These are phyloP conservation scores for Phalaenopsis aphrodite DNA, from an alignment of 106 monocot genomes.

Conservation along the genomic window DNA sequence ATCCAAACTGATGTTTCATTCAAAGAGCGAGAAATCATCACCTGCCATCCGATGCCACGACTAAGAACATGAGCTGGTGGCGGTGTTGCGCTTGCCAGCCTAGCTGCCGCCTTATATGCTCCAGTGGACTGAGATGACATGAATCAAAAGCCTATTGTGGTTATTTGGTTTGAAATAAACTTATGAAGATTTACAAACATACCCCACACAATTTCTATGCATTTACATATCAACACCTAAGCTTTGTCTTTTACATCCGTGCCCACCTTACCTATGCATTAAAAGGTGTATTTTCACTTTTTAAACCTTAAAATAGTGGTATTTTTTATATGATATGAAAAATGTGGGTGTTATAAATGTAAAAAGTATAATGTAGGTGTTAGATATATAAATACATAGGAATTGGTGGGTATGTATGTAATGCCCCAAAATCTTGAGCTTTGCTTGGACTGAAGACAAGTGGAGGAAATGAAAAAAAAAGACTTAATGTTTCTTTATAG, in stretches of 20 bases:
- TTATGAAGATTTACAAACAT: neutral
- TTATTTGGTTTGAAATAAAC: neutral
- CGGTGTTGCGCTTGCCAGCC: slow-evolving; percentile 93
- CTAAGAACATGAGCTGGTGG: slow-evolving; percentile 97
- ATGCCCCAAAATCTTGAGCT: too few species aligned
- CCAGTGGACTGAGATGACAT: slow-evolving; percentile 68
- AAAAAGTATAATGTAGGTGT: too few species aligned
- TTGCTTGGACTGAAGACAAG: neutral
- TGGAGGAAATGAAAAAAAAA: neutral
- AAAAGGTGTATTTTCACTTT: too few species aligned
- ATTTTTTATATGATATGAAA: too few species aligned
- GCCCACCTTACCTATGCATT: too few species aligned
- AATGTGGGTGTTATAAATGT: too few species aligned
- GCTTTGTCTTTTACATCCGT: too few species aligned
- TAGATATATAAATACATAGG: too few species aligned
- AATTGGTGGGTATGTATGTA: too few species aligned
- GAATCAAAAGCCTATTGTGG: neutral
- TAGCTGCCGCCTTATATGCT: slow-evolving; percentile 87
- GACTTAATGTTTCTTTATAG: neutral
- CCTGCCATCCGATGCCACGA: slow-evolving; percentile 99
- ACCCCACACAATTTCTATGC: too few species aligned
- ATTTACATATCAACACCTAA: too few species aligned
- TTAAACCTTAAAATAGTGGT: too few species aligned
- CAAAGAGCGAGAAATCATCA: slow-evolving; percentile 12
- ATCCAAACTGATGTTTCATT: neutral